These are phyloP conservation scores for Tremellales sp. DNA, from an alignment of 1,284 basidiomycete genomes.

Conservation along the genomic window DNA sequence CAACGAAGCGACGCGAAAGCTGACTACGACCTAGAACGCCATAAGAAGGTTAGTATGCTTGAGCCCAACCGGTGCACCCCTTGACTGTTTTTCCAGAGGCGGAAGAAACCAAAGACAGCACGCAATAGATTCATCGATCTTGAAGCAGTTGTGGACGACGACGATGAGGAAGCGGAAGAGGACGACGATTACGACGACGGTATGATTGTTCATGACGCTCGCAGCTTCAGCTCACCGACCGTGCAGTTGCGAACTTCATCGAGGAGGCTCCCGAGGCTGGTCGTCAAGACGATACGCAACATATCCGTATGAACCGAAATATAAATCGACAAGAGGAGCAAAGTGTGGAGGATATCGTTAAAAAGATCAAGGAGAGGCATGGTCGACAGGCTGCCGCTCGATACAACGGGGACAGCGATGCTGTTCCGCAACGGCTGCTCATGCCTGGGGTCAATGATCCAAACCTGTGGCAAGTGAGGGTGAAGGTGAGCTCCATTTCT, in stretches of 20 bases:
- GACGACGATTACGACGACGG: slow-evolving; percentile 70
- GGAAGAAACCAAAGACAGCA: slow-evolving; percentile 25
- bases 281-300: slow-evolving; percentile 60
- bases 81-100: background rate
- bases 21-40: background rate
- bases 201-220: slow-evolving; percentile 43
- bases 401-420: slow-evolving; percentile 86
- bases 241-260: slow-evolving; percentile 64
- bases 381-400: slow-evolving; percentile 61
- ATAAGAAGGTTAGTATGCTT: background rate
- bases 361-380: slow-evolving; percentile 78
- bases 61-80: background rate
- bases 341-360: slow-evolving; percentile 82
- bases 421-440: slow-evolving; percentile 87
- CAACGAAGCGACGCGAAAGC: background rate
- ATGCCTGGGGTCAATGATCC: slow-evolving; percentile 98
- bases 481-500: slow-evolving; percentile 65
- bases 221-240: slow-evolving; percentile 19
- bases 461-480: slow-evolving; percentile 90
- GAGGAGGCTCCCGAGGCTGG: slow-evolving; percentile 63
- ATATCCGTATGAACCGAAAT: slow-evolving; percentile 73
- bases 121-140: slow-evolving; percentile 88
- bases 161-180: slow-evolving; percentile 92
- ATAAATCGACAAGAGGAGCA: slow-evolving; percentile 74
- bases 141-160: slow-evolving; percentile 89